These are phyloP conservation scores for Cladorrhinum sp. DNA, from an alignment of 2,329 filamentous ascomycete species.

Conservation along the genomic window DNA sequence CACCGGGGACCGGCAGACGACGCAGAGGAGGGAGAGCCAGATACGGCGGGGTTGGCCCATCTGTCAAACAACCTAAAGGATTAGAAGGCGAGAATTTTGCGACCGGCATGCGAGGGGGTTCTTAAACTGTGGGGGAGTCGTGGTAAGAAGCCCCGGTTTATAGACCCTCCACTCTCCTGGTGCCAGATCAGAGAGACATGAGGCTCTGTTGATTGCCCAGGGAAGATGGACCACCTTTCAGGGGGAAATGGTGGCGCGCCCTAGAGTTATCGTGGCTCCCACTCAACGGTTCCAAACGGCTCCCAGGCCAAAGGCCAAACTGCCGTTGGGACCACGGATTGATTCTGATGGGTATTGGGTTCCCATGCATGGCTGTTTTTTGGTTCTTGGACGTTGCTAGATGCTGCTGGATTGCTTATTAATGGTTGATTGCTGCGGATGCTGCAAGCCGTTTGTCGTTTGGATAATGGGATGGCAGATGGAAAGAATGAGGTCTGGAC, in stretches of 20 bases:
- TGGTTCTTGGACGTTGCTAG: background rate
- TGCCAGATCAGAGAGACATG: background rate
- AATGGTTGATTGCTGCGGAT: background rate
- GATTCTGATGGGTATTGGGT: background rate
- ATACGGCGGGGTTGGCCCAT: background rate
- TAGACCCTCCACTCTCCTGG: background rate
- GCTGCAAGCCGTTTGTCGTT: background rate
- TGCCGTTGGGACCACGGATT: background rate
- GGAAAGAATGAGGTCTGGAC: background rate
- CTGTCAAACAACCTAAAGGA: conserved; percentile 2
- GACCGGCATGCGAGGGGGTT: background rate
- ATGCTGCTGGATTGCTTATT: background rate
- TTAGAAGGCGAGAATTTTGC: background rate
- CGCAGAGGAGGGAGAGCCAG: background rate
- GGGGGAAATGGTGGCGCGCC: background rate
- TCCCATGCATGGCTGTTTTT: background rate
- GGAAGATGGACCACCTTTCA: background rate
- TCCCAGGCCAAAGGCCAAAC: background rate
- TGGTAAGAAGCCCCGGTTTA: background rate
- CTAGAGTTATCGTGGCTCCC: background rate
- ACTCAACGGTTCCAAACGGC: background rate
- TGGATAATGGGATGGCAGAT: background rate
- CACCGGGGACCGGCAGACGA: conserved; percentile 4
- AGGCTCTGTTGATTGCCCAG: background rate
- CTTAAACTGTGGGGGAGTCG: background rate